Evolutionary conservation across 2,329 filamentous ascomycete genomes (phyloP), one percentile per base, ranked within the genome.

Genomic region (Botryosphaeria agaves): DNA sequence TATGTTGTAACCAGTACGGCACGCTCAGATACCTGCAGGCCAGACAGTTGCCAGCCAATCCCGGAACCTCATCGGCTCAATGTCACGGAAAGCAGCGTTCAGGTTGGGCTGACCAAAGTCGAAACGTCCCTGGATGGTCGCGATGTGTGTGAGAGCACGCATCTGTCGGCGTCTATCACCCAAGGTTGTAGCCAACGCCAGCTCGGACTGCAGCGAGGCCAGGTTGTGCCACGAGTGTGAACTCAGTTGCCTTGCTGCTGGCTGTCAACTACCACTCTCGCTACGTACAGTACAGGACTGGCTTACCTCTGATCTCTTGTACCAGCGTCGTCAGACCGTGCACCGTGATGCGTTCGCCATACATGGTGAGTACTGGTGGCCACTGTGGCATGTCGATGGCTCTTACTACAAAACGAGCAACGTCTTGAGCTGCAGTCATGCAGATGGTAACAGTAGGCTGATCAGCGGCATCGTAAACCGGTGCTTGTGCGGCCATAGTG

Each of bases 381-480:
- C 79, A 85, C 12, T 49, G 60, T 5, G 58, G 53, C 24, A 81
- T 51, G 27, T 79, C 73, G 18, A 81, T 49, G 9, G 79, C 69
- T n/a, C 72, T 69, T 7, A 74, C 72, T 6, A 84, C 59, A 40
- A 78, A 82, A n/a, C 64, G 62, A 15, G 67, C 78, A 4, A 82
- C 67, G 42, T 85, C 79, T 37, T 69, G 60, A 11, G 73, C 67
- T 4, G 76, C 76, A 2, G 75, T 83, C 57, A 84, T 56, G 39
- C 69, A 75, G 5, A 84, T 52, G 5, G 55, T 61, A n/a, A 66
- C 62, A 35, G 41, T 33, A 0, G 58, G 52, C 16, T 61, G 53
- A 0, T 66, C 65, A 3, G 57, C 50, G 1, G 53, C 42, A 34
- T 66, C 65, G n/a, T 56, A 60, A 19, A 67, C 62, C 2, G 75